Evolutionary conservation across 2,329 filamentous ascomycete species (phyloP).

Genomic region (Colletotrichum lindemuthianum): DNA sequence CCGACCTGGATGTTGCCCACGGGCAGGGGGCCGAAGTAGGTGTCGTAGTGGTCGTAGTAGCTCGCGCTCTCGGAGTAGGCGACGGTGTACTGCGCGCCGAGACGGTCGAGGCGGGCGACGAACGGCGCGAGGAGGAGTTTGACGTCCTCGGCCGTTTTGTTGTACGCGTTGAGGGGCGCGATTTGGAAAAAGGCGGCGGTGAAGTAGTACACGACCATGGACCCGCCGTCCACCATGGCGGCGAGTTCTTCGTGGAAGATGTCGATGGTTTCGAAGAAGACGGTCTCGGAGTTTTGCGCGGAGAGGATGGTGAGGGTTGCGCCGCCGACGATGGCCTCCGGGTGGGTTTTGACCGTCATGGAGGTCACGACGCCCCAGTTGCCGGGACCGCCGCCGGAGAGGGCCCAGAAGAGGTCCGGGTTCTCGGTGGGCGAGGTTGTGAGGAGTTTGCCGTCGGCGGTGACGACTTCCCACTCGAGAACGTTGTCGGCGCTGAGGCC

Average conservation of each 20-base stretch:
- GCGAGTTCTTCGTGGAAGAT: conserved; percentile 50
- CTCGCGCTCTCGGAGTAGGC: conserved; percentile 37
- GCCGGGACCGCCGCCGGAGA: conserved; percentile 56
- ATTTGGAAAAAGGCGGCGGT: conserved; percentile 58
- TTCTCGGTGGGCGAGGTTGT: conserved; percentile 54
- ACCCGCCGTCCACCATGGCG: conserved; percentile 58
- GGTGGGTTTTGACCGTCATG: conserved; percentile 48
- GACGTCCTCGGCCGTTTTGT: conserved; percentile 54
- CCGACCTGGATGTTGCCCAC: conserved; percentile 60
- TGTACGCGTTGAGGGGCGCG: conserved; percentile 57
- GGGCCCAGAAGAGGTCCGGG: conserved; percentile 60
- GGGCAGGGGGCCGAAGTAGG: conserved; percentile 50
- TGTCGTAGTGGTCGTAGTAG: conserved; percentile 56
- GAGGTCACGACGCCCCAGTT: conserved; percentile 55
- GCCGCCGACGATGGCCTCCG: conserved; percentile 45
- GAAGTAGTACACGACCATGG: conserved; percentile 60
- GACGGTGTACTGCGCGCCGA: conserved; percentile 44
- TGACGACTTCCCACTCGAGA: conserved; percentile 58
- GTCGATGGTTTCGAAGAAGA: conserved; percentile 46
- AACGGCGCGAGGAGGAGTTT: conserved; percentile 56
- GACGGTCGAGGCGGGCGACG: conserved; percentile 48
- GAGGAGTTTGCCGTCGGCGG: conserved; percentile 54
- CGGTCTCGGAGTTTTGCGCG: conserved; percentile 41
- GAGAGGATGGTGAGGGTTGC: conserved; percentile 43
- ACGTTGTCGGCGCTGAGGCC: conserved; percentile 70